These are phyloP conservation scores for Crithidia mellificae DNA, from an alignment of 208 protist genomes.

Conservation along the genomic window DNA sequence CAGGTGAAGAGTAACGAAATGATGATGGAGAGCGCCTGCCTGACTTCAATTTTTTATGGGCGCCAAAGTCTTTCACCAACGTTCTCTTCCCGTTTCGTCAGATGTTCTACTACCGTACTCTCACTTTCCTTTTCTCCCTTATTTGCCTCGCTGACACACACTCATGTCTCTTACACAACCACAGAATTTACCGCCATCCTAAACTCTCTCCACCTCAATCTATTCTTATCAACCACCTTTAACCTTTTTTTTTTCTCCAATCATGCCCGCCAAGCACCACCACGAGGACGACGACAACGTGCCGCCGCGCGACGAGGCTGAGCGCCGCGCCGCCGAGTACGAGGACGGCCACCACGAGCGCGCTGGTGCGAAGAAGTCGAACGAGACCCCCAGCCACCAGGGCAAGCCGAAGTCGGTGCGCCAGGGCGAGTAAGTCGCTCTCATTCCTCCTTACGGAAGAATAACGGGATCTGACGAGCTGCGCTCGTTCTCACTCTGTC, in stretches of 20 bases:
- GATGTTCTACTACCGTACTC: slow-evolving; percentile 1
- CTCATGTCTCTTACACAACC: too few relatives aligned
- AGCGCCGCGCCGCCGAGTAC: slow-evolving; percentile 66
- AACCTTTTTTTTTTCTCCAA: slow-evolving; percentile 16
- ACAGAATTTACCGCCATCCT: too few relatives aligned
- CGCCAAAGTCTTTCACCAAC: too few relatives aligned
- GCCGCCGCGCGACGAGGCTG: slow-evolving; percentile 76
- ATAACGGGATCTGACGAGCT: not conserved
- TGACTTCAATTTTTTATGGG: too few relatives aligned
- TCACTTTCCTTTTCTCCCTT: not conserved
- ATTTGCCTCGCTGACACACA: not conserved
- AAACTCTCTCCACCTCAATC: slow-evolving; percentile 1
- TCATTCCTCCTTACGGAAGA: not conserved
- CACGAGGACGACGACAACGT: slow-evolving; percentile 60
- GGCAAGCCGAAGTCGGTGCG: slow-evolving; percentile 85
- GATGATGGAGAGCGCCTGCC: too few relatives aligned
- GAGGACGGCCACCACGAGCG: slow-evolving; percentile 84
- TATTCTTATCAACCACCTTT: not conserved
- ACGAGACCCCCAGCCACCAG: slow-evolving; percentile 72
- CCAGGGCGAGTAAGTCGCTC: slow-evolving; percentile 19
- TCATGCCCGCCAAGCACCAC: slow-evolving; percentile 47
- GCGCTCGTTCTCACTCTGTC: not conserved
- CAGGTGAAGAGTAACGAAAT: too few relatives aligned
- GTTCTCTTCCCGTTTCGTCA: slow-evolving; percentile 8
- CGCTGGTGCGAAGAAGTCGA: slow-evolving; percentile 63